These are phyloP conservation scores for Maudiozyma saulgeensis DNA, from an alignment of 805 yeast genomes.

Conservation along the genomic window DNA sequence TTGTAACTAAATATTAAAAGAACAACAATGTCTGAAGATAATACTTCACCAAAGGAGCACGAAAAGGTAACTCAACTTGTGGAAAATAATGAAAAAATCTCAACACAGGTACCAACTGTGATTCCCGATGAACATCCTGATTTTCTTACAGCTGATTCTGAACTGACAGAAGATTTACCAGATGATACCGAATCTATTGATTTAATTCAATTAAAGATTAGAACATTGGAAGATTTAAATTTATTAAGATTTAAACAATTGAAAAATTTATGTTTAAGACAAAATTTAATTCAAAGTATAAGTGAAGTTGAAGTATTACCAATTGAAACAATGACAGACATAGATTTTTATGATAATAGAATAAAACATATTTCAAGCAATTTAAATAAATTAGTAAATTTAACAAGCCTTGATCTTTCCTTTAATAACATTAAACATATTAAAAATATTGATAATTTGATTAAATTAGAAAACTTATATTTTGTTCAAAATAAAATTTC, in stretches of 20 bases:
- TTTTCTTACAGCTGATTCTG: constrained; percentile 57
- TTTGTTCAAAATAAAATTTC: constrained; percentile 83
- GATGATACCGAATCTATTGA: constrained; percentile 54
- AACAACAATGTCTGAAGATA: background rate
- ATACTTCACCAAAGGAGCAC: background rate
- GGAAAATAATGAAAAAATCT: background rate
- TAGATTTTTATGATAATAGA: constrained; percentile 88
- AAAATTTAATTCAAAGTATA: constrained; percentile 69
- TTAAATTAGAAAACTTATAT: constrained; percentile 56
- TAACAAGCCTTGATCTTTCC: constrained; percentile 66
- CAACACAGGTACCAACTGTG: background rate
- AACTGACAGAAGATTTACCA: constrained; percentile 47
- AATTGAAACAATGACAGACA: constrained; percentile 50
- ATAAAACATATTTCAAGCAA: constrained; percentile 76
- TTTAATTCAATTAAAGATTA: constrained; percentile 60
- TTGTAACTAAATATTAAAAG: too few relatives aligned
- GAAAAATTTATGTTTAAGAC: constrained; percentile 63
- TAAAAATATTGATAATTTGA: constrained; percentile 60
- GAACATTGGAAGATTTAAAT: constrained; percentile 51
- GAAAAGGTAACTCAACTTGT: background rate
- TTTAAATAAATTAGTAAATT: constrained; percentile 46
- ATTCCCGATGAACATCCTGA: constrained; percentile 33
- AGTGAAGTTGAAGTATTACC: constrained; percentile 57
- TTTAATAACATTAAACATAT: constrained; percentile 84
- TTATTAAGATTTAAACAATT: constrained; percentile 48